phyloP scores from a whole-genome alignment of 2,329 filamentous ascomycete species.

The Diplodia intermedia region DNA sequence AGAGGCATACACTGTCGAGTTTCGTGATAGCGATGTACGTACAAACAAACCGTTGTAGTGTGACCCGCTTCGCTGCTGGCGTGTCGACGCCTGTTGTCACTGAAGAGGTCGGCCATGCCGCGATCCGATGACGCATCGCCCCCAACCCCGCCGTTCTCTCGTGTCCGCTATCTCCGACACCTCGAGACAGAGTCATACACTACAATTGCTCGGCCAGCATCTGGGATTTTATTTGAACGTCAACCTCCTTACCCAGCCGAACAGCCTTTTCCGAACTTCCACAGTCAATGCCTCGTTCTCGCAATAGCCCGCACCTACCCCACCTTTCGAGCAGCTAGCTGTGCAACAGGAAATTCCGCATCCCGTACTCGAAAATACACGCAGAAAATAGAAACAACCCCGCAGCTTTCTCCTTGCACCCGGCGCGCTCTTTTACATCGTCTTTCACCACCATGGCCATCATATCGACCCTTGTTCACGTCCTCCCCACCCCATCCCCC shows the following conservation, averaged over 20 bases:
- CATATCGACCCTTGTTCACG: conserved; percentile 37
- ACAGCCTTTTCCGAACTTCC: neutral
- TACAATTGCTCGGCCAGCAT: conserved; percentile 5
- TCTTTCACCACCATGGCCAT: conserved; percentile 35
- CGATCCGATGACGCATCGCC: conserved; percentile 23
- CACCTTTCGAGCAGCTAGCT: neutral
- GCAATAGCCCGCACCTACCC: neutral
- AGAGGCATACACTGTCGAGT: conserved; percentile 9
- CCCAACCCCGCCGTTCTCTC: conserved; percentile 18
- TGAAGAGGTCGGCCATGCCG: neutral
- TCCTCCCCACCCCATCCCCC: conserved; percentile 37
- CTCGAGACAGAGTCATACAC: conserved; percentile 5
- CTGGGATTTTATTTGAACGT: neutral
- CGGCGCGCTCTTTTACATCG: neutral
- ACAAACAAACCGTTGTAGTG: neutral
- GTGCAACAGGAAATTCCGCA: neutral
- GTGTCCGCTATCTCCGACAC: conserved; percentile 28
- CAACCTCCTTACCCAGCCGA: neutral
- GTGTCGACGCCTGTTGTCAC: neutral
- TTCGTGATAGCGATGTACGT: neutral
- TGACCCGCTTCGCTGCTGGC: neutral
- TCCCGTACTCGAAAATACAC: neutral
- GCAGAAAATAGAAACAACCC: neutral
- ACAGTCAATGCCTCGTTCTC: neutral
- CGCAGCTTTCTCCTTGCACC: neutral